Base-by-base conservation (phyloP, 768 basidiomycete genomes). In the Cystobasidium tubakii region DNA sequence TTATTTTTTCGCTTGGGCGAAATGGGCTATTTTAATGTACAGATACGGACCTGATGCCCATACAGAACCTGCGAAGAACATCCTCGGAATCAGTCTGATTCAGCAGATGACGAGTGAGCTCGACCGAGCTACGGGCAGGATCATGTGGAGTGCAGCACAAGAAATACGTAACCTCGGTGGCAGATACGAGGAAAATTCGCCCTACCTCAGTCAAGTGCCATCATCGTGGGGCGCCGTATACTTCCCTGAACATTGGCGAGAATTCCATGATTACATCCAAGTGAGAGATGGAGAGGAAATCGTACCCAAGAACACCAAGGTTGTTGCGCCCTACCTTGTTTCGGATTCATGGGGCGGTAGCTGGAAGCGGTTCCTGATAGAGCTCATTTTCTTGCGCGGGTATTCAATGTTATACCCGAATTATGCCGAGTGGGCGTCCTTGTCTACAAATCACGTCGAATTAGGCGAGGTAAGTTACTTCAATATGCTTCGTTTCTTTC, bases 201-300 rank as follows among this genome's bases (percentile, higher is more conserved):
- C 91, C 0, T 93, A 91, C 80, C 85, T 92, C 57, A 92, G 90
- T 0, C 88, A 90, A 73, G 86, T 91, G 13, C 91, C 91, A 0
- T 92, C 91, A 81, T 90, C 89, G 82, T 93, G 91, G 91, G 91
- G 91, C 15, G 91, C 90, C 1, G 84, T 92, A 43, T 93, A 92
- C 82, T 93, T 93, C 79, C 91, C 91, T 12, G 86, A 90, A 76
- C 87, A 88, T 77, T 92, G 91, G 91, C 85, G 87, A 76, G 89
- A 90, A 80, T 93, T 92, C 81, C 90, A 93, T 81, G 81, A 83
- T 64, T 92, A 90, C 79, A 86, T 92, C 75, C 77, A 86, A 42
- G 78, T 84, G 21, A 87, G 91, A 36, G 85, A 91, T 27, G 84
- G 86, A n/a, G 85, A 86, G 70, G 55, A 80, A 74, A 73, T 85